Evolutionary conservation across 108 stramenopile species (phyloP), one percentile per base, ranked within the genome.

Genomic region (Nitzschia palea): DNA sequence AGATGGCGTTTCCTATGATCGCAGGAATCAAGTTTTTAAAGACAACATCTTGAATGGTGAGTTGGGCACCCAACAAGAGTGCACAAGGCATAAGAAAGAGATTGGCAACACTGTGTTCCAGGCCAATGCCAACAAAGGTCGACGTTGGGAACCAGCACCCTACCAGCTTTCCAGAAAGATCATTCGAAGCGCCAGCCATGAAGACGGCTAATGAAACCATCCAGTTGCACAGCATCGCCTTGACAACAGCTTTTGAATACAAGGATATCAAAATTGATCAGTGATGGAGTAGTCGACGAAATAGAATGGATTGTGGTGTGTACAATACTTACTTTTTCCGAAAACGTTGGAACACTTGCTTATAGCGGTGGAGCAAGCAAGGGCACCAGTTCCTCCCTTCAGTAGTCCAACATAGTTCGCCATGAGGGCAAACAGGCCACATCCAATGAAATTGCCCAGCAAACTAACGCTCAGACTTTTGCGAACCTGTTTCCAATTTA

Each of bases 71-170:
- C 20, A 60, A 22, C 22, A 74, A 37, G 25, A 74, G 23, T 15
- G 57, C 73, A 37, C 48, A 26, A 3, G 86, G 86, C 22, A 84
- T 55, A 23, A 87, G 33, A 68, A 82, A 84, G 82, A 88, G 84
- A 72, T 88, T 88, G 36, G 87, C 87, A 32, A 88, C 68, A 35
- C 58, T 58, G 79, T 88, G 87, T 32, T 81, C 80, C 26, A 77
- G 45, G 20, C 76, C 80, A 44, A 77, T 47, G 23, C 62, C 67
- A n/a, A 81, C 73, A 30, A 78, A 81, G 28, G 72, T 70, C 8
- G 68, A 69, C 45, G 78, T 71, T 30, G 76, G 80, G 57, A 77
- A 60, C 67, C 59, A 81, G 35, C 70, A 30, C 9, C 70, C 79
- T 10, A 64, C 62, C 33, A 71, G 43, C 44, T 80, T 80, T 44